Evolutionary conservation across 1,284 basidiomycete genomes (phyloP).

Genomic region (Leccinum griseonigrum): DNA sequence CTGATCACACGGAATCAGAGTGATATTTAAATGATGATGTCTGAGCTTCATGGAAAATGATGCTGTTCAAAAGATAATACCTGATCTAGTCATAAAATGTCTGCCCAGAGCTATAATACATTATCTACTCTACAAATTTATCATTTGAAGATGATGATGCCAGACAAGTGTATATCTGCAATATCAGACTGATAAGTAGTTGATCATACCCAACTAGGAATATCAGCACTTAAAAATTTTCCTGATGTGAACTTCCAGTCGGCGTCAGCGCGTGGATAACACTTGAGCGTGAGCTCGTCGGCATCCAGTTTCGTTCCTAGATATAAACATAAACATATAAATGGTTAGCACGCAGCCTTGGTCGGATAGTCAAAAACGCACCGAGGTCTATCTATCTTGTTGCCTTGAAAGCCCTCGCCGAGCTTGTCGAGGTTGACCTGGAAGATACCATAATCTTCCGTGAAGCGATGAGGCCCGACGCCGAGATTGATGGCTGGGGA

Average conservation of each 20-base stretch:
- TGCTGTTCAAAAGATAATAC: too few species aligned
- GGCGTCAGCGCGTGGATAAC: neutral
- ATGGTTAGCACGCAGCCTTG: neutral
- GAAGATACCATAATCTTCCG: neutral
- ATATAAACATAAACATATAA: neutral
- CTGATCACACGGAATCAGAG: too few species aligned
- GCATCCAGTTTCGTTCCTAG: neutral
- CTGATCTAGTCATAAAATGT: too few species aligned
- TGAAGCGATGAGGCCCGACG: neutral
- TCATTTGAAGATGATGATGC: too few species aligned
- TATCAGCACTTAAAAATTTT: too few species aligned
- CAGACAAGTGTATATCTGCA: too few species aligned
- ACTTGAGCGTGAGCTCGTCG: neutral
- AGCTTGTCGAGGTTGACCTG: neutral
- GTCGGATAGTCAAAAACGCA: neutral
- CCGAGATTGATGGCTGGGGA: neutral
- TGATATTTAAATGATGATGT: too few species aligned
- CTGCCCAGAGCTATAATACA: too few species aligned
- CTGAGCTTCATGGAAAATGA: too few species aligned
- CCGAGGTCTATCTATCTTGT: neutral
- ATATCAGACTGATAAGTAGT: too few species aligned
- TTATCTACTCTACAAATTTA: too few species aligned
- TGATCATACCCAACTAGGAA: too few species aligned
- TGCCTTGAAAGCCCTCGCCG: neutral
- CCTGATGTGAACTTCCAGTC: neutral